Evolutionary conservation across 164 flowering plant genomes (phyloP).

Genomic region (Tinospora cordifolia): DNA sequence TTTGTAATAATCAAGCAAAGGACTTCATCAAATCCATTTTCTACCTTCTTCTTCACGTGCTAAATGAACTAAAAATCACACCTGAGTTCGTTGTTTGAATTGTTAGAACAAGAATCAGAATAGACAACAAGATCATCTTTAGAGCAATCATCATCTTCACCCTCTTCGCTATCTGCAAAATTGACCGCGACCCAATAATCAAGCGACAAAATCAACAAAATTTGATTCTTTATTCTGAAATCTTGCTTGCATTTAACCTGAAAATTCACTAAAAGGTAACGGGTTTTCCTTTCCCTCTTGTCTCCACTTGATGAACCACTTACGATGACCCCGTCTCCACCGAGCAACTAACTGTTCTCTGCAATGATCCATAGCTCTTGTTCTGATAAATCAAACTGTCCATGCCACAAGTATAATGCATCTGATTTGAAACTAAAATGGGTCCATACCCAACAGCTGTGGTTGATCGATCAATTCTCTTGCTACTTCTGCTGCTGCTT

Average conservation of each 20-base stretch:
- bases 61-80: conserved; percentile 3
- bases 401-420: conserved; percentile 16
- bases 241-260: conserved; percentile 22
- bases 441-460: too few relatives aligned
- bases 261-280: conserved; percentile 17
- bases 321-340: conserved; percentile 14
- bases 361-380: conserved; percentile 23
- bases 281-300: conserved; percentile 21
- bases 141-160: conserved; percentile 15
- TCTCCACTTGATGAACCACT: conserved; percentile 42
- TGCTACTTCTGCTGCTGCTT: too few relatives aligned
- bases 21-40: neutral
- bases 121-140: conserved; percentile 20
- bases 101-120: conserved; percentile 34
- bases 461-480: neutral
- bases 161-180: conserved; percentile 27
- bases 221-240: neutral
- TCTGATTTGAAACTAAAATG: neutral
- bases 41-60: neutral
- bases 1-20: neutral
- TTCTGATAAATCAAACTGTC: conserved; percentile 5
- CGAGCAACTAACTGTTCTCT: conserved; percentile 16
- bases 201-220: neutral
- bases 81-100: conserved; percentile 43
- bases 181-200: neutral